A percentile compares a stretch with the other conserved stretches of the same genome.
Evolutionary conservation across 345 rosid species (phyloP).

Genomic region (Lepidium didymum): DNA sequence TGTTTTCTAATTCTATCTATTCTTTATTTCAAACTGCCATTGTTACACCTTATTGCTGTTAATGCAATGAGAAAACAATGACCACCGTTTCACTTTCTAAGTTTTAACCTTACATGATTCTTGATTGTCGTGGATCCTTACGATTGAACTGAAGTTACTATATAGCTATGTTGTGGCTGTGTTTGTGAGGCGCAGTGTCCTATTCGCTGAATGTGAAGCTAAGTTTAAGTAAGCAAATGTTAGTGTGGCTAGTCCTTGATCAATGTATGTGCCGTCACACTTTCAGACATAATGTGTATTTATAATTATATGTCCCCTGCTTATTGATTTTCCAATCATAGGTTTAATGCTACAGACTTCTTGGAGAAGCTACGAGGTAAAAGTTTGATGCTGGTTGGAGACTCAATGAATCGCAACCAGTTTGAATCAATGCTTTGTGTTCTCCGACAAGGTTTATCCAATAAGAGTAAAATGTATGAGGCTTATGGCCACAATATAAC

Average conservation of each 20-base stretch:
- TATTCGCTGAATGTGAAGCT: background rate
- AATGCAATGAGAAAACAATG: background rate
- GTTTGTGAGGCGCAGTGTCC: background rate
- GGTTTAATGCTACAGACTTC: conserved; percentile 97
- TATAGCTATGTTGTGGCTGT: background rate
- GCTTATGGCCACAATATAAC: conserved; percentile 71
- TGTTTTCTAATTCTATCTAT: background rate
- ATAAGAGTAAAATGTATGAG: conserved; percentile 73
- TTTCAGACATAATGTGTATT: background rate
- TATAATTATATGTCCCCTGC: background rate
- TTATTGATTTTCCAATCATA: conserved; percentile 33
- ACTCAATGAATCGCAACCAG: conserved; percentile 92
- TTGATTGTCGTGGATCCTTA: background rate
- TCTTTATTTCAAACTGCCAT: background rate
- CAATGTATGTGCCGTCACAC: background rate
- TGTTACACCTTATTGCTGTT: background rate
- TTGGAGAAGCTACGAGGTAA: conserved; percentile 78
- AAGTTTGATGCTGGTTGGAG: conserved; percentile 84
- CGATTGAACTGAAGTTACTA: background rate
- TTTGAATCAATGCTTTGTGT: conserved; percentile 88
- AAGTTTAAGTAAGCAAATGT: background rate
- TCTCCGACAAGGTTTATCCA: conserved; percentile 62
- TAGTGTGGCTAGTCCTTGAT: background rate
- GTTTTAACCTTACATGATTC: background rate
- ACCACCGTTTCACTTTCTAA: background rate